A percentile compares a stretch with the other conserved stretches of the same genome.
Conservation (phyloP, 495 filamentous ascomycete species). For the Clavariopsis aquatica region DNA sequence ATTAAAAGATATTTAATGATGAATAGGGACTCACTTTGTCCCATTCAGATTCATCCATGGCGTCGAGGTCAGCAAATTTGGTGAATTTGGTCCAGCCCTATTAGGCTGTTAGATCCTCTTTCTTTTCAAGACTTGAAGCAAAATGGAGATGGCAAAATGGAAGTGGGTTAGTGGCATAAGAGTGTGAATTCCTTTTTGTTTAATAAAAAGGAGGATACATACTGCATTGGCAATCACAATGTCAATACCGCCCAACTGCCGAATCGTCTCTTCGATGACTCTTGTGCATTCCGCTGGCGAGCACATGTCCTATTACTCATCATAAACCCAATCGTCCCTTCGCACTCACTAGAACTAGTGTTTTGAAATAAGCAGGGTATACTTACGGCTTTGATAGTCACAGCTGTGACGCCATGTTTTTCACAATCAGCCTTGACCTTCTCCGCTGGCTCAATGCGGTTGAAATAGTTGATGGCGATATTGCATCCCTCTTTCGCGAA, state of each 20-base stretch:
- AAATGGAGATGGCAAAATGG: no score
- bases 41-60: slow-evolving; percentile 67
- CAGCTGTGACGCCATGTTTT: slow-evolving; percentile 57
- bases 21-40: slow-evolving; percentile 55
- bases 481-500: slow-evolving; percentile 69
- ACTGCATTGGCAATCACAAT: slow-evolving; percentile 73
- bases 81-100: slow-evolving; percentile 70
- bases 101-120: not conserved
- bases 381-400: slow-evolving; percentile 61
- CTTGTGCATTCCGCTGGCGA: slow-evolving; percentile 56
- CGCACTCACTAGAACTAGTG: no score
- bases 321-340: no score
- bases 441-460: slow-evolving; percentile 56
- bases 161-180: no score
- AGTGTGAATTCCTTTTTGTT: no score
- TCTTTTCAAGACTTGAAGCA: not conserved
- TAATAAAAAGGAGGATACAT: slow-evolving; percentile 36
- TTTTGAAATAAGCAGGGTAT: not conserved
- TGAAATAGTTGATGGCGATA: slow-evolving; percentile 70
- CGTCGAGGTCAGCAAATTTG: slow-evolving; percentile 63
- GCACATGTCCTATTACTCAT: slow-evolving; percentile 56
- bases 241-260: slow-evolving; percentile 66
- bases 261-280: slow-evolving; percentile 57
- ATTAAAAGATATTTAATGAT: not conserved
- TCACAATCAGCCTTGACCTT: slow-evolving; percentile 55